Evolutionary conservation across 2,329 filamentous ascomycete species (phyloP).

Genomic region (Arthrobotrys entomopaga): DNA sequence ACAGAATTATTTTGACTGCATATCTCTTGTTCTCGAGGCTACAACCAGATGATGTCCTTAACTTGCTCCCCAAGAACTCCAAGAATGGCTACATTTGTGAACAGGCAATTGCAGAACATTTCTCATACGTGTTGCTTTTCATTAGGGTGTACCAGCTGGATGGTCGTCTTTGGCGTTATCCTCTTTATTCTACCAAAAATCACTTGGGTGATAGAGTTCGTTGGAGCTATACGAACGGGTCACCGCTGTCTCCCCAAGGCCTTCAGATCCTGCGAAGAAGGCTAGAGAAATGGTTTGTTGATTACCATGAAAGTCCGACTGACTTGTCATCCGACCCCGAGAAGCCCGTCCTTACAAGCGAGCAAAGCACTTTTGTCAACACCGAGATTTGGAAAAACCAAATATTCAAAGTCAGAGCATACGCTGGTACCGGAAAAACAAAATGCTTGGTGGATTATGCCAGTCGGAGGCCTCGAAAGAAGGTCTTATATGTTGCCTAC

Average conservation of each 20-base stretch:
- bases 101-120: conserved; percentile 54
- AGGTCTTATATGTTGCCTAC: conserved; percentile 50
- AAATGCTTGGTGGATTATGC: conserved; percentile 58
- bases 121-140: conserved; percentile 56
- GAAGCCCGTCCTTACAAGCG: conserved; percentile 42
- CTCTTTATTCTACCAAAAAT: conserved; percentile 16
- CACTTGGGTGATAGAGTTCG: conserved; percentile 27
- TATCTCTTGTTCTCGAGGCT: conserved; percentile 56
- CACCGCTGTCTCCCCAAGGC: conserved; percentile 28
- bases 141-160: conserved; percentile 51
- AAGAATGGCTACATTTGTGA: conserved; percentile 25
- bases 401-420: conserved; percentile 57
- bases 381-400: conserved; percentile 53
- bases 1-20: conserved; percentile 54
- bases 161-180: conserved; percentile 6
- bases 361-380: conserved; percentile 55
- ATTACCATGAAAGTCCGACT: conserved; percentile 4
- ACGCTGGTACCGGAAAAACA: conserved; percentile 58
- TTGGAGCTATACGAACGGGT: conserved; percentile 43
- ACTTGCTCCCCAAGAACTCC: conserved; percentile 35
- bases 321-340: neutral
- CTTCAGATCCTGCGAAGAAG: conserved; percentile 26
- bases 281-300: conserved; percentile 37
- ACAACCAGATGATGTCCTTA: conserved; percentile 47
- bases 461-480: conserved; percentile 27